Evolutionary conservation across 768 basidiomycete species (phyloP).

Genomic region (Mycena rebaudengoi): DNA sequence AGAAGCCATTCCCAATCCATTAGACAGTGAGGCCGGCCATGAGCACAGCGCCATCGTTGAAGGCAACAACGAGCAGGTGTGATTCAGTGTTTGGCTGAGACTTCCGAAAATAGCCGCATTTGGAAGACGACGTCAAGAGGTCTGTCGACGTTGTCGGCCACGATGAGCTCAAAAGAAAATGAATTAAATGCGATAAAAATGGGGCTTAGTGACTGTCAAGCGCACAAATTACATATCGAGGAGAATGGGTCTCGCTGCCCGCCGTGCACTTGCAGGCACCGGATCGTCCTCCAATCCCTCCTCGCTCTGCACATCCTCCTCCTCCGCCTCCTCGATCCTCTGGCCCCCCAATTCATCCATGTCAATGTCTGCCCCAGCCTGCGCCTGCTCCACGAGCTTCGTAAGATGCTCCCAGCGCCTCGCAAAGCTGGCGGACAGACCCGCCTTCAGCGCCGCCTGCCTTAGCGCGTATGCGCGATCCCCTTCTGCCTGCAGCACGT

Average conservation of each 20-base stretch:
- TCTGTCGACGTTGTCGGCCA: too few relatives aligned
- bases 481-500: conserved; percentile 1
- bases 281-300: conserved; percentile 7
- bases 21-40: too few relatives aligned
- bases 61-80: too few relatives aligned
- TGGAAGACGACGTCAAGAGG: too few relatives aligned
- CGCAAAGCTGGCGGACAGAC: neutral
- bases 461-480: conserved; percentile 3
- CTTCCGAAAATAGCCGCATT: too few relatives aligned
- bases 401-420: neutral
- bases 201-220: too few relatives aligned
- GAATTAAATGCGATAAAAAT: too few relatives aligned
- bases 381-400: neutral
- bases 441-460: neutral
- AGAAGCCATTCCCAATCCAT: too few relatives aligned
- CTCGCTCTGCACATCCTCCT: neutral
- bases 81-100: too few relatives aligned
- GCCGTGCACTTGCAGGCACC: neutral
- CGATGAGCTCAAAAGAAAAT: too few relatives aligned
- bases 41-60: too few relatives aligned
- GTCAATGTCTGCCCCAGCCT: too few relatives aligned
- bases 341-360: neutral
- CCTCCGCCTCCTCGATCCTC: neutral
- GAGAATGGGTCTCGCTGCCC: neutral
- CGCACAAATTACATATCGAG: neutral